Percentiles rank a stretch among this genome's conserved stretches.
These are phyloP conservation scores for Lichenothelia convexa DNA, from an alignment of 495 filamentous ascomycete species.

Conservation along the genomic window DNA sequence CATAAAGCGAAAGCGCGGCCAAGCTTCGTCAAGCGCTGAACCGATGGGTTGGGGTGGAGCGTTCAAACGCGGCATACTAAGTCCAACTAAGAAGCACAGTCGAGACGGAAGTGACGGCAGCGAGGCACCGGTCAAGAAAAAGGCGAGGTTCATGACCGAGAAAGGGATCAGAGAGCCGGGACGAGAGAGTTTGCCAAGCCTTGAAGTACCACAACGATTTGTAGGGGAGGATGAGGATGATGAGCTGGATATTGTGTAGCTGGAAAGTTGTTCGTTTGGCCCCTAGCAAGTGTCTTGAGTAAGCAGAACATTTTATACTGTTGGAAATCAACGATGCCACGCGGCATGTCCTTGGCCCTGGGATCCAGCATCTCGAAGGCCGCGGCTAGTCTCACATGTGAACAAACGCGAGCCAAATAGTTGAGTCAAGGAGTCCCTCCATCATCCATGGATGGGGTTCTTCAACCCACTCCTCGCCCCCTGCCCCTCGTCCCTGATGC, in stretches of 20 bases:
- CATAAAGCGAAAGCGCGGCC: constrained; percentile 45
- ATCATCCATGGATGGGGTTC: too few relatives aligned
- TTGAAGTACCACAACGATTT: constrained; percentile 15
- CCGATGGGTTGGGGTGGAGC: constrained; percentile 25
- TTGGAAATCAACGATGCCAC: too few relatives aligned
- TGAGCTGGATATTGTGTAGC: constrained; percentile 24
- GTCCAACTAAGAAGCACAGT: constrained; percentile 7
- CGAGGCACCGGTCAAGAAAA: constrained; percentile 18
- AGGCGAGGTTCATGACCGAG: constrained; percentile 20
- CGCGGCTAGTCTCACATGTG: too few relatives aligned
- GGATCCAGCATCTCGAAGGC: too few relatives aligned
- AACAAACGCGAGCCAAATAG: too few relatives aligned
- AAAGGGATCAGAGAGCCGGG: constrained; percentile 25
- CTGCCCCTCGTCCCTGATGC: too few relatives aligned
- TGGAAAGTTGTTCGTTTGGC: too few relatives aligned
- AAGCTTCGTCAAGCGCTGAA: constrained; percentile 10
- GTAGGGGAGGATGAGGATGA: constrained; percentile 26
- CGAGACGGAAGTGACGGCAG: not conserved
- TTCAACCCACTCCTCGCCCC: too few relatives aligned
- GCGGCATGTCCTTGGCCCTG: too few relatives aligned
- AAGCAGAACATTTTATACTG: too few relatives aligned
- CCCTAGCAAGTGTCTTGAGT: too few relatives aligned
- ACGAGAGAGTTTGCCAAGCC: constrained; percentile 17
- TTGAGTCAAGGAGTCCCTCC: too few relatives aligned
- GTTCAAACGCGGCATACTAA: constrained; percentile 12